Evolutionary conservation across 2,329 filamentous ascomycete genomes (phyloP), one percentile per base, ranked within the genome.

Genomic region (Colletotrichum sojae): DNA sequence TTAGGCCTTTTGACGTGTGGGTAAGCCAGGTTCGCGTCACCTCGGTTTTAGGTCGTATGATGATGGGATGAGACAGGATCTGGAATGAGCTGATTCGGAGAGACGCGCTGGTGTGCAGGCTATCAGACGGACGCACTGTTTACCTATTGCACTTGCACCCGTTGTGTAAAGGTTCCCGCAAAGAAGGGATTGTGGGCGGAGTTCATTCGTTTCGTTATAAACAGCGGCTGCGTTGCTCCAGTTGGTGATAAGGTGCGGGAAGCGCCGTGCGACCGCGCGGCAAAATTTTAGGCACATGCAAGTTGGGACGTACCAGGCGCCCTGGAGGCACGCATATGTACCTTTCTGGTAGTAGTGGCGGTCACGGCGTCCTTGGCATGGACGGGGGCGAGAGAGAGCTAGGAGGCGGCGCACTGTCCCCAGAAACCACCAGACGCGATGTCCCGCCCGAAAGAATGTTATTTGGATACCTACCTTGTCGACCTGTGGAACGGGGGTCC

Each of bases 41-140:
- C 22, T 25, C 22, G 22, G 31, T 46, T 51, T 59, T 58, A 61
- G n/a, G 13, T 69, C 62, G 67, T 66, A 66, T 61, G 67, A 66
- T 66, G 31, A 39, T 69, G 67, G 63, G 18, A 60, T 59, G 62
- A 69, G 51, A 39, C 53, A 25, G 48, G 53, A n/a, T 54, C 27
- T 40, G 58, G 58, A 63, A 67, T 68, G 58, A 53, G 64, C 52
- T 53, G 48, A 68, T 55, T 40, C n/a, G 46, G 43, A n/a, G 51
- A 52, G 59, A 60, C 36, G 48, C 25, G 22, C 31, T 56, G 39
- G 39, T 39, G 54, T 54, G 40, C 39, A 43, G 48, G n/a, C 31
- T 43, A n/a, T 40, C 46, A 31, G 55, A 22, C 48, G 46, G 55
- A 25, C 25, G 40, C 45, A 12, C 51, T 58, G 45, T 36, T 39